Conservation (phyloP, 2,329 filamentous ascomycete species). For the Emydomyces testavorans region DNA sequence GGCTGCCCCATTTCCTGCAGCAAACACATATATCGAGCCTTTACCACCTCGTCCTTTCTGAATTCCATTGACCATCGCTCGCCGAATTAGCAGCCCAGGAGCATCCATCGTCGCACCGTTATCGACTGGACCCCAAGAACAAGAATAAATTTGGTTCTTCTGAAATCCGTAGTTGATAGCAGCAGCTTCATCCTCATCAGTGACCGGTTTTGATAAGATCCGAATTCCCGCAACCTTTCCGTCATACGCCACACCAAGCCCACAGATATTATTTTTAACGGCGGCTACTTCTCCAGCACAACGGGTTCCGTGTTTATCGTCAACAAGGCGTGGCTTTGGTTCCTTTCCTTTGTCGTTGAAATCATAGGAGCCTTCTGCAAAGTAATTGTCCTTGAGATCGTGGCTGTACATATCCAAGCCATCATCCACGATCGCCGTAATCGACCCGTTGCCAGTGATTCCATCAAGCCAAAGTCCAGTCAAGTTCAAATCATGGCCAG, state of each 20-base stretch:
- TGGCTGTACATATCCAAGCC: constrained; percentile 91
- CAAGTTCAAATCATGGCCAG: constrained; percentile 92
- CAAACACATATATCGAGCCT: constrained; percentile 92
- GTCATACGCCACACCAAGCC: constrained; percentile 90
- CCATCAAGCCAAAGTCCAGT: constrained; percentile 84
- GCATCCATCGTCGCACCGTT: constrained; percentile 91
- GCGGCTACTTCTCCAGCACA: constrained; percentile 92
- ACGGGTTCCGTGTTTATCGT: constrained; percentile 83
- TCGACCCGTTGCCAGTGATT: constrained; percentile 77
- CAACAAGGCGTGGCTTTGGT: constrained; percentile 67
- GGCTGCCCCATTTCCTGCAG: constrained; percentile 81
- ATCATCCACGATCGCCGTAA: constrained; percentile 90
- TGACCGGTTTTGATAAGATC: constrained; percentile 82
- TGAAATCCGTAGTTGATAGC: constrained; percentile 89
- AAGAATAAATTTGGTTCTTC: constrained; percentile 93
- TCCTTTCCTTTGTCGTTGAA: constrained; percentile 78
- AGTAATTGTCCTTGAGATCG: constrained; percentile 89
- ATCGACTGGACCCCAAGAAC: constrained; percentile 94
- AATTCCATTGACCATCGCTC: constrained; percentile 82
- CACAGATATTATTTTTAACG: constrained; percentile 83
- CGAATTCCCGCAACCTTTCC: constrained; percentile 82
- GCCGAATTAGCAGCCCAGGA: constrained; percentile 74
- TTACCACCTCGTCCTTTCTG: constrained; percentile 74
- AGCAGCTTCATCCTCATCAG: constrained; percentile 80
- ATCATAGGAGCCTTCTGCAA: constrained; percentile 82